A percentile compares a stretch with the other conserved stretches of the same genome.
phyloP scores from a whole-genome alignment of 2,329 filamentous ascomycete genomes.

The Fusarium xyrophilum region DNA sequence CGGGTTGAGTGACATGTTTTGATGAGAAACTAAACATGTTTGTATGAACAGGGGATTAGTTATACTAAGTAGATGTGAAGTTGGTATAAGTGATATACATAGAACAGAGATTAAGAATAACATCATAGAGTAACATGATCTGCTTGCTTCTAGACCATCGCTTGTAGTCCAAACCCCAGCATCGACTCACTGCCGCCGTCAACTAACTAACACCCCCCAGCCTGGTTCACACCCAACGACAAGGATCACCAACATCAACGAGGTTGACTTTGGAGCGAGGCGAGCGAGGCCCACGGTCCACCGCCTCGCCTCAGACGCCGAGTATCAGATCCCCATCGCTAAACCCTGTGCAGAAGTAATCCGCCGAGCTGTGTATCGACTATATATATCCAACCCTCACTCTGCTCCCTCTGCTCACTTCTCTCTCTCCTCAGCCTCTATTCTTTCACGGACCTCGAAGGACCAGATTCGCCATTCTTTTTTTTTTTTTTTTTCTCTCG shows the following conservation, averaged over 20 bases:
- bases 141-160: constrained; percentile 20
- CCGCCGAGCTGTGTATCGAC: constrained; percentile 5
- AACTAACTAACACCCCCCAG: background rate
- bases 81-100: background rate
- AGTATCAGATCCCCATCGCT: constrained; percentile 27
- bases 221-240: background rate
- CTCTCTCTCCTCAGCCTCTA: constrained; percentile 28
- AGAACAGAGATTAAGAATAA: background rate
- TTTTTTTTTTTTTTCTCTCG: constrained; percentile 44
- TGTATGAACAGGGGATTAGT: background rate
- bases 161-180: constrained; percentile 21
- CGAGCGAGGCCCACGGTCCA: constrained; percentile 18
- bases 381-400: constrained; percentile 36
- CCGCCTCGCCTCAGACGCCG: constrained; percentile 11
- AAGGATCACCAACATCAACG: constrained; percentile 5
- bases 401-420: background rate
- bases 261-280: constrained; percentile 28
- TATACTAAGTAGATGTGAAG: fast-evolving
- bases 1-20: constrained; percentile 11
- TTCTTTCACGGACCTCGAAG: constrained; percentile 43
- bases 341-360: constrained; percentile 32
- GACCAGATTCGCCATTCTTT: constrained; percentile 44
- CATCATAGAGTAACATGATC: background rate
- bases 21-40: constrained; percentile 8
- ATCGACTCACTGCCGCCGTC: constrained; percentile 16